Conservation (phyloP, 768 basidiomycete species). For the Boletales sp. region DNA sequence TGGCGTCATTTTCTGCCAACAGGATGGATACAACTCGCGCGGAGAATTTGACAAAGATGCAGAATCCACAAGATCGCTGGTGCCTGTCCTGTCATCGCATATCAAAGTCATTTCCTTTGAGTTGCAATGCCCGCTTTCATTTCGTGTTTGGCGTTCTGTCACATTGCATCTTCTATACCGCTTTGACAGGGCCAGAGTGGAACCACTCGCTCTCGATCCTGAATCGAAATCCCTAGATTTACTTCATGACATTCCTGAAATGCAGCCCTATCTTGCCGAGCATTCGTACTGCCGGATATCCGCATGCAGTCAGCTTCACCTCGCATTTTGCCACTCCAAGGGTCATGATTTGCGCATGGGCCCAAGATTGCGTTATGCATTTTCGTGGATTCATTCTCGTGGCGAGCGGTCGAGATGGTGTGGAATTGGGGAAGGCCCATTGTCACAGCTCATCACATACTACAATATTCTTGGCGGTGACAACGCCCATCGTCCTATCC, state of each 20-base stretch:
- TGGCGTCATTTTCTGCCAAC: too few relatives aligned
- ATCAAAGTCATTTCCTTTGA: slow-evolving; percentile 34
- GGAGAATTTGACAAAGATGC: slow-evolving; percentile 26
- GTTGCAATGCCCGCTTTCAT: slow-evolving; percentile 30
- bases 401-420: neutral
- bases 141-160: slow-evolving; percentile 37
- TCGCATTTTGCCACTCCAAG: too few relatives aligned
- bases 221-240: slow-evolving; percentile 5
- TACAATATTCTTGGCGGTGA: slow-evolving; percentile 17
- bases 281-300: too few relatives aligned
- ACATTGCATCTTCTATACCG: slow-evolving; percentile 34
- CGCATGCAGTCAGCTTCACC: too few relatives aligned
- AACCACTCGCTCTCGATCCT: too few relatives aligned
- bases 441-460: slow-evolving; percentile 31
- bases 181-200: slow-evolving; percentile 13
- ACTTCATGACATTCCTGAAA: slow-evolving; percentile 7
- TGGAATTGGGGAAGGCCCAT: slow-evolving; percentile 12
- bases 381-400: neutral
- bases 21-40: too few relatives aligned
- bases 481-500: too few relatives aligned
- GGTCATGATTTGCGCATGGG: slow-evolving; percentile 2
- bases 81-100: slow-evolving; percentile 24
- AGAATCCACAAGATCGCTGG: slow-evolving; percentile 30
- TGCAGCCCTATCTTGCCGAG: slow-evolving; percentile 6
- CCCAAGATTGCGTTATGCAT: slow-evolving; percentile 15